Evolutionary conservation across 768 basidiomycete genomes (phyloP), one percentile per base, ranked within the genome.

Genomic region (Zangia roseola): DNA sequence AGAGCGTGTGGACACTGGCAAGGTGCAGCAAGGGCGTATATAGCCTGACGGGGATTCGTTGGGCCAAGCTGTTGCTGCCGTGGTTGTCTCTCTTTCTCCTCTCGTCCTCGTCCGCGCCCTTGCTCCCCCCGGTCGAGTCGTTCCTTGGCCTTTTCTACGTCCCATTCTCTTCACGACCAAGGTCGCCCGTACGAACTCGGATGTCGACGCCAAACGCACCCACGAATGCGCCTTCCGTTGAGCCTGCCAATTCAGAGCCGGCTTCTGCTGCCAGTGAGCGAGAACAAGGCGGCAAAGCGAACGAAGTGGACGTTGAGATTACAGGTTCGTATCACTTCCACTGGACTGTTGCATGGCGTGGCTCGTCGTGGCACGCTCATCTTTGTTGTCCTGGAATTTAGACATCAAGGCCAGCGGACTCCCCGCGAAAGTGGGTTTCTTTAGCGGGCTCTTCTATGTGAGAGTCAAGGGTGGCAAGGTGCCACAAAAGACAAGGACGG

Each of bases 321-420:
- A 65, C 67, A 50, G 55, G 65, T 60, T 23, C 12, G 24, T 23
- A 9, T 26, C 8, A 20, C 19, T 12, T n/a, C n/a, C n/a, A n/a
- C n/a, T n/a, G n/a, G n/a, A n/a, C n/a, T n/a, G n/a, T n/a, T n/a
- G n/a, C n/a, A n/a, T n/a, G n/a, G n/a, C n/a, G n/a, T n/a, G n/a
- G n/a, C 31, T 31, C 14, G 7, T 31, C 16, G 14, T 16, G 31
- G 31, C 8, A 13, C 30, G 30, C 14, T 13, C 30, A 10, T 14
- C 12, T 6, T 14, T 13, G 31, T 13, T 14, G 14, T 31, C 6
- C 31, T 31, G 5, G 31, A 31, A 16, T 9, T 1, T 31, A 67
- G 66, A 58, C 52, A 67, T 67, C 54, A 68, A 65, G 48, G 66
- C 66, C n/a, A 69, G 63, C 26, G 68, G 65, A 31, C 56, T 67